A percentile compares a stretch with the other conserved stretches of the same genome.
Conservation (phyloP, 2,329 filamentous ascomycete genomes). For the Trichocomaceae sp. region DNA sequence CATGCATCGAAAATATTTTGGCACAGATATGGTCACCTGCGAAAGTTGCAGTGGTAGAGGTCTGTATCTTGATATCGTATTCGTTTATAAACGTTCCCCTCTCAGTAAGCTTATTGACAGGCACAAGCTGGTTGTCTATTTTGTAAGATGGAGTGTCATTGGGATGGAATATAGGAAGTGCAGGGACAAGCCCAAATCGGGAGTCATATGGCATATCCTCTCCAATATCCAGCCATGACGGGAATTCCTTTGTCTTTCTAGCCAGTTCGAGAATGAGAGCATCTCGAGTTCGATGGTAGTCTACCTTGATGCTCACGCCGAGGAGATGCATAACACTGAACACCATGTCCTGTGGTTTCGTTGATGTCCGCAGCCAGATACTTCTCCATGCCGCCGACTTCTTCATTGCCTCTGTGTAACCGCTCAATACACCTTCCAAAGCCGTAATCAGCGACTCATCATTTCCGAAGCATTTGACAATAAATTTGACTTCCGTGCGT, state of each 20-base stretch:
- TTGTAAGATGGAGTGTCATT: slow-evolving; percentile 7
- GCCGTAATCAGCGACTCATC: slow-evolving; percentile 6
- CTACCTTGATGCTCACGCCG: slow-evolving; percentile 3
- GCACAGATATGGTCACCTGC: slow-evolving; percentile 4
- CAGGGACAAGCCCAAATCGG: slow-evolving; percentile 7
- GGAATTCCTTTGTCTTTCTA: slow-evolving; percentile 1
- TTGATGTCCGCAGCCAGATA: slow-evolving; percentile 6
- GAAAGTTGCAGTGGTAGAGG: background rate
- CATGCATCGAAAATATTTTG: slow-evolving; percentile 2
- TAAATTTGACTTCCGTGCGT: background rate
- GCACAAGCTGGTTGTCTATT: background rate
- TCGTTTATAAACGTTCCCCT: background rate
- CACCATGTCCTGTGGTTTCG: slow-evolving; percentile 8
- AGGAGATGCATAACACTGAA: slow-evolving; percentile 9
- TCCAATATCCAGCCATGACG: slow-evolving; percentile 9
- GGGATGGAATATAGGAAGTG: slow-evolving; percentile 4
- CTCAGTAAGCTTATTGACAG: slow-evolving; percentile 3
- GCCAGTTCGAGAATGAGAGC: slow-evolving; percentile 5
- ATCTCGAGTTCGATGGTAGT: slow-evolving; percentile 2
- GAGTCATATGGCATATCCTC: slow-evolving; percentile 5
- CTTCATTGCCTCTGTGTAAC: slow-evolving; percentile 5
- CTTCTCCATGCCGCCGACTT: slow-evolving; percentile 5
- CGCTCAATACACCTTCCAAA: slow-evolving; percentile 3
- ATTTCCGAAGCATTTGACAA: slow-evolving; percentile 3
- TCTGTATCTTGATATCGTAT: slow-evolving; percentile 9